phyloP scores from a whole-genome alignment of 2,329 filamentous ascomycete species.

The Arthrobotrys sinensis region DNA sequence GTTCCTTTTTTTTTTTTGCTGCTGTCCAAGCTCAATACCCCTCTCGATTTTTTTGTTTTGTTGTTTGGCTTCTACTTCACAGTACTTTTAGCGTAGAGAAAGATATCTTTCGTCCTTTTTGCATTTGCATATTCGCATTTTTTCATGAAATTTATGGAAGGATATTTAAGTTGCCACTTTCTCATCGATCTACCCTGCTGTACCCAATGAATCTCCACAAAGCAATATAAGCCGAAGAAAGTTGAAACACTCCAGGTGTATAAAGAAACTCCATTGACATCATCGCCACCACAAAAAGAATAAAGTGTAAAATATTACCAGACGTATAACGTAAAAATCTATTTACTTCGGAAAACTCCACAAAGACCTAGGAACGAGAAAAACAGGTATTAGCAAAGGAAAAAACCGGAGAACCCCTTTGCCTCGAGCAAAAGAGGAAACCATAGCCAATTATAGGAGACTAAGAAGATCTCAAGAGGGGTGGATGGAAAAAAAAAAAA shows the following conservation, averaged over 20 bases:
- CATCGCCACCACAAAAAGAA: not conserved
- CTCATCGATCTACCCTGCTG: not conserved
- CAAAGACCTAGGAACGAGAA: constrained; percentile 47
- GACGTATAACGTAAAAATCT: not conserved
- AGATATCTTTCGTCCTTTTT: constrained; percentile 1
- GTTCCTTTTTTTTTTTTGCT: no score
- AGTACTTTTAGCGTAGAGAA: constrained; percentile 20
- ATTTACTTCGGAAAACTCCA: constrained; percentile 58
- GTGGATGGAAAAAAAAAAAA: not conserved
- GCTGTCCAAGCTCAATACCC: not conserved
- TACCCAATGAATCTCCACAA: constrained; percentile 7
- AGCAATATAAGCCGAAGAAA: not conserved
- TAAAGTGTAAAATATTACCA: no score
- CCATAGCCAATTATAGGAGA: not conserved
- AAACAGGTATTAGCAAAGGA: not conserved
- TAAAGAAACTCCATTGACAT: not conserved
- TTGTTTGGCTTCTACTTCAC: not conserved
- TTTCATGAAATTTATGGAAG: no score
- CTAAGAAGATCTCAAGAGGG: not conserved
- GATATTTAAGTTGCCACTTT: not conserved
- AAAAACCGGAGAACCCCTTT: not conserved
- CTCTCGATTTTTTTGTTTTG: not conserved
- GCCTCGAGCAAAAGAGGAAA: not conserved
- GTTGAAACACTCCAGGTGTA: not conserved
- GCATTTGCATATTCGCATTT: not conserved